Evolutionary conservation across 306 rosid species (phyloP).

Genomic region (Oxytropis ochrocephala): DNA sequence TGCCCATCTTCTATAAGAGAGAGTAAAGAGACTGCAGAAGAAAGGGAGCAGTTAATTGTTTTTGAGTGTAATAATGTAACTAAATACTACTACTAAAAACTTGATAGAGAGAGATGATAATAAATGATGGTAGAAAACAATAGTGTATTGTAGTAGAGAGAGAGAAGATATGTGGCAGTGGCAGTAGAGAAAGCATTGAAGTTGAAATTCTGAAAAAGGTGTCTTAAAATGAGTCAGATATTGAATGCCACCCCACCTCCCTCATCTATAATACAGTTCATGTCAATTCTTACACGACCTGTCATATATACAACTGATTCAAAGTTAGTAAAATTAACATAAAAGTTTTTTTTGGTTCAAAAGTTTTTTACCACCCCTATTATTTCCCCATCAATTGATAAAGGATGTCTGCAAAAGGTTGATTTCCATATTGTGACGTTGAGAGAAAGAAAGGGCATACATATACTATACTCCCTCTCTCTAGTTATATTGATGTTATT

Average conservation of each 20-base stretch:
- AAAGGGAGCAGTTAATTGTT: conserved; percentile 13
- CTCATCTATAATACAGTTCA: conserved; percentile 27
- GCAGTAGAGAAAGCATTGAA: conserved; percentile 32
- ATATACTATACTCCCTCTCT: too few relatives aligned
- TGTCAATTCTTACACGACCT: conserved; percentile 1
- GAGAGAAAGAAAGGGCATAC: background rate
- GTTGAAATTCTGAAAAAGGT: conserved; percentile 37
- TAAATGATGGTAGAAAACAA: conserved; percentile 22
- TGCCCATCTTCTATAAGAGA: conserved; percentile 42
- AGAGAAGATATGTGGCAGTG: conserved; percentile 38
- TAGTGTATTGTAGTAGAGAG: background rate
- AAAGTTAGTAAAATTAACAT: too few relatives aligned
- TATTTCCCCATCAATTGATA: conserved; percentile 9
- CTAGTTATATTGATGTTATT: too few relatives aligned
- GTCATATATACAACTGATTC: background rate
- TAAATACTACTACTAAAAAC: conserved; percentile 17
- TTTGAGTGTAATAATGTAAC: conserved; percentile 16
- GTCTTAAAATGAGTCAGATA: conserved; percentile 39
- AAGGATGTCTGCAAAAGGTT: conserved; percentile 11
- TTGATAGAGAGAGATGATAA: conserved; percentile 25
- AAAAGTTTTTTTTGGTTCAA: too few relatives aligned
- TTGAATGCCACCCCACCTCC: conserved; percentile 50
- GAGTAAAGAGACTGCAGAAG: conserved; percentile 25
- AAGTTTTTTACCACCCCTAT: background rate
- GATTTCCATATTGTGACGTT: background rate